Evolutionary conservation across 1,139 yeast genomes (phyloP), one percentile per base, ranked within the genome.

Genomic region (Yamadazyma sp.): DNA sequence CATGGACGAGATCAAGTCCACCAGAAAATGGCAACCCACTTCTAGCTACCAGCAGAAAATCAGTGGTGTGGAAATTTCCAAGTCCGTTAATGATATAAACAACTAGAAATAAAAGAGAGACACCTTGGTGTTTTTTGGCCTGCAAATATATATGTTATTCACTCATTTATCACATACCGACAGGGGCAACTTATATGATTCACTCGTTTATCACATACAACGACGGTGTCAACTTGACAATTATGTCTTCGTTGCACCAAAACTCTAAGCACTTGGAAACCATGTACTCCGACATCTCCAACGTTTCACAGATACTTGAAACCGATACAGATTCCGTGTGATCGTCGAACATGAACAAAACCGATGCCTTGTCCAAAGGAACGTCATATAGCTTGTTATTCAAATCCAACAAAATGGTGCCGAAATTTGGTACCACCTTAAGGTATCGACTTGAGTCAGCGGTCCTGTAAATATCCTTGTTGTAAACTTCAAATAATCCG

Each of bases 1-100:
- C 14, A 79, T 88, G 50, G 98, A 92, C 62, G 98, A 91, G 55
- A 84, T 91, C 34, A 75, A 95, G 51, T 80, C 87, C 46, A 83
- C 88, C 17, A 73, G 96, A 50, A 85, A 86, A 59, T 83, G 89
- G 77, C 82, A 76, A 40, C 92, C 97, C 3, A 81, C 87, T 31
- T 62, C 76, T 17, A 66, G 79, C 22, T 91, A 92, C 57, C 77
- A 73, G 37, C 89, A 85, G 52, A 87, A 87, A 60, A 64, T 70
- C 12, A 54, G 52, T 35, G 62, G 62, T n/a, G 61, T 58, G 16
- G 62, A 57, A 29, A 56, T 58, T 28, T 52, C 61, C 9, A 56
- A 55, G 38, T 53, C 61, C 2, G 61, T 58, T 3, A 58, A 55
- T 45, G 62, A 56, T 18, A 42, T 42, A 17, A 39, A 39, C 24